These are phyloP conservation scores for Cladosporium sp. DNA, from an alignment of 2,329 filamentous ascomycete genomes.

Conservation along the genomic window DNA sequence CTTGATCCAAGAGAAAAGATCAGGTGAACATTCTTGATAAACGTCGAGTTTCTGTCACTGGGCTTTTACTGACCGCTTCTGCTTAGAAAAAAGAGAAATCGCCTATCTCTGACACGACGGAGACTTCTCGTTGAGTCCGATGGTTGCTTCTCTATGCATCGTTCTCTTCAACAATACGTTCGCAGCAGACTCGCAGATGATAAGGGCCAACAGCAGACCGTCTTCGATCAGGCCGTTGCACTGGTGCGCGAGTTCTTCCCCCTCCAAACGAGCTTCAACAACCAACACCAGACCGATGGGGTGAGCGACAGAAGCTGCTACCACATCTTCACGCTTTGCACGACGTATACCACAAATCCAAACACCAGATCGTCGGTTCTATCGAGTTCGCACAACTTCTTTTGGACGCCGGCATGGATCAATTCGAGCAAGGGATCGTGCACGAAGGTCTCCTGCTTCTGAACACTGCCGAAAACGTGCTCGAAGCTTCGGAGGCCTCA, in stretches of 20 bases:
- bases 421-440: not conserved
- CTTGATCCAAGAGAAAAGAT: not conserved
- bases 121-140: not conserved
- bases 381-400: not conserved
- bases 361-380: not conserved
- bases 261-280: constrained; percentile 1
- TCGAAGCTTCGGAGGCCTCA: not conserved
- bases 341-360: not conserved
- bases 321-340: not conserved
- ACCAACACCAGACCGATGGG: not conserved
- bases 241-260: constrained; percentile 1
- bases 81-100: no score
- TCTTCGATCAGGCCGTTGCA: not conserved
- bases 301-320: not conserved
- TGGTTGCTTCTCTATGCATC: not conserved
- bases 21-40: no score
- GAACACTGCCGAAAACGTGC: not conserved
- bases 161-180: not conserved
- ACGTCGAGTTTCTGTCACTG: no score
- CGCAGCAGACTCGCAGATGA: not conserved
- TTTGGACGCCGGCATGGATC: not conserved
- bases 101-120: no score
- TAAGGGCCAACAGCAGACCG: not conserved
- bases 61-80: no score
- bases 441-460: not conserved